Conservation (phyloP, 192 early-diverging fungal genomes). For the Spizellomyces punctatus region DNA sequence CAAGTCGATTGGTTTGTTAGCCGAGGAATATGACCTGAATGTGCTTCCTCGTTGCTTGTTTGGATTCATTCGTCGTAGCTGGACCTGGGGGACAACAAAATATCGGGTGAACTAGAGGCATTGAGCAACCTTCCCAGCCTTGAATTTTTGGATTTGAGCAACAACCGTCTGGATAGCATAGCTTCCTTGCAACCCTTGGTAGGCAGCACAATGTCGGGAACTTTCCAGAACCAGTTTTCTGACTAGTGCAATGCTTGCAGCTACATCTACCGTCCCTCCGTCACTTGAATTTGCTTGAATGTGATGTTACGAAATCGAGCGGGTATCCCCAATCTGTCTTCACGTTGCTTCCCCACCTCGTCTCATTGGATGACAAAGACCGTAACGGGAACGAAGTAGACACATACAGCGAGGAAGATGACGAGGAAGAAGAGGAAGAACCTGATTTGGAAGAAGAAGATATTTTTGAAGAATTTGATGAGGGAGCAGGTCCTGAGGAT, state of each 20-base stretch:
- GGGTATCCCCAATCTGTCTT: conserved; percentile 17
- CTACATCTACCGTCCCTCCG: conserved; percentile 12
- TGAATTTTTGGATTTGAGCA: conserved; percentile 11
- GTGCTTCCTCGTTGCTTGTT: neutral
- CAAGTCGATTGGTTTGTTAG: too few species aligned
- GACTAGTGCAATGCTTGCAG: conserved; percentile 1
- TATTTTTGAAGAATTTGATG: neutral
- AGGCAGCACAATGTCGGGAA: neutral
- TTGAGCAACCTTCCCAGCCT: conserved; percentile 1
- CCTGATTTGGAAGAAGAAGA: neutral
- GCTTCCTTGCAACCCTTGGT: conserved; percentile 15
- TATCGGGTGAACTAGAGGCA: conserved; percentile 15
- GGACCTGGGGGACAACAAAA: conserved; percentile 25
- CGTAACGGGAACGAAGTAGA: conserved; percentile 26
- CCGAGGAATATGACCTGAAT: too few species aligned
- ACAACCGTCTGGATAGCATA: conserved; percentile 10
- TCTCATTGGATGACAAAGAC: conserved; percentile 20
- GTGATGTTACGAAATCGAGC: conserved; percentile 3
- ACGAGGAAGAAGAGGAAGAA: conserved; percentile 23
- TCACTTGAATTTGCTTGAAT: conserved; percentile 18
- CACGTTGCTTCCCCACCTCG: conserved; percentile 5
- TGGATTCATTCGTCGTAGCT: neutral
- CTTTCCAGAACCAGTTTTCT: neutral
- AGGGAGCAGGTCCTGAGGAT: conserved; percentile 1
- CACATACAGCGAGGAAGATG: conserved; percentile 15